Conservation (phyloP, 345 rosid species). For the Camelina hispida region DNA sequence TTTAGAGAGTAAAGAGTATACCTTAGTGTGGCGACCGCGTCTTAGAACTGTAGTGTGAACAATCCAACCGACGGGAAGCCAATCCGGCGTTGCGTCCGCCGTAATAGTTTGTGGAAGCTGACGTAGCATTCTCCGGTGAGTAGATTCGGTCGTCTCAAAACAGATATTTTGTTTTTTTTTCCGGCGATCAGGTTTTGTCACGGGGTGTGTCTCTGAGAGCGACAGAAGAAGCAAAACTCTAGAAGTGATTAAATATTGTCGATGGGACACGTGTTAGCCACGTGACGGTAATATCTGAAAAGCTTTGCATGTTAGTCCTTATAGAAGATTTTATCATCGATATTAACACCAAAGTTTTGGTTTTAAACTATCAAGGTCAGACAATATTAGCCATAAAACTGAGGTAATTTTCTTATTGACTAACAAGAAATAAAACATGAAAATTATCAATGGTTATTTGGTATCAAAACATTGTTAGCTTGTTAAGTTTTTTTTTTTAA, state of each 20-base stretch:
- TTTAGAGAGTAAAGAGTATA: conserved; percentile 20
- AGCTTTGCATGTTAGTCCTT: conserved; percentile 18
- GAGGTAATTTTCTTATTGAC: not conserved
- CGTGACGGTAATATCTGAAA: not conserved
- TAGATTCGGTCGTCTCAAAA: not conserved
- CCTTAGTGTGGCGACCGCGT: conserved; percentile 59
- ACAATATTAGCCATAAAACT: not conserved
- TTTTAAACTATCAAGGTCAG: not conserved
- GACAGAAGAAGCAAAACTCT: conserved; percentile 9
- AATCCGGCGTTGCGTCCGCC: conserved; percentile 45
- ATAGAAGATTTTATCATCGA: not conserved
- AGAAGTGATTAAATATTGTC: not conserved
- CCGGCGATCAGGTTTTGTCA: conserved; percentile 13
- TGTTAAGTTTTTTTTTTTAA: not conserved
- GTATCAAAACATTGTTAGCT: not conserved
- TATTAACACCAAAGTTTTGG: not conserved
- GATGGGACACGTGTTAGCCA: conserved; percentile 10
- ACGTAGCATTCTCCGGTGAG: conserved; percentile 38
- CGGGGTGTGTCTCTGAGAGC: conserved; percentile 14
- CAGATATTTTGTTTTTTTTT: no score
- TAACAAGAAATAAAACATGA: not conserved
- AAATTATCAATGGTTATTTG: not conserved
- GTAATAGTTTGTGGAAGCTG: conserved; percentile 41
- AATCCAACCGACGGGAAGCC: conserved; percentile 64
- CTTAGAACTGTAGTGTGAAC: conserved; percentile 46